A percentile compares a stretch with the other conserved stretches of the same genome.
Conservation (phyloP, 441 rosid genomes). For the Melastoma candidum region DNA sequence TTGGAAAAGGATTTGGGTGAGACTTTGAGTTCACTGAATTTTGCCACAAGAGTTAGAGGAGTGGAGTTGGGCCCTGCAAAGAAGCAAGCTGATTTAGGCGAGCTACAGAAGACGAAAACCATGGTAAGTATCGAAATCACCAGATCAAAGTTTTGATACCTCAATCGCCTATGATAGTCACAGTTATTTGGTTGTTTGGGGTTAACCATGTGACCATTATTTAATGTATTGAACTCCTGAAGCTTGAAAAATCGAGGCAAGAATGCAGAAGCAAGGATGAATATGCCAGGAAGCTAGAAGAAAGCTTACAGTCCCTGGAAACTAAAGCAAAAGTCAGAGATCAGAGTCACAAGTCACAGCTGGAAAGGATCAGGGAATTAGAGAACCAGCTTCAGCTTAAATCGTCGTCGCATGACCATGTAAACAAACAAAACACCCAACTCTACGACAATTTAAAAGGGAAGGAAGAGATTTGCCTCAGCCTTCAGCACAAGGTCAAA, state of each 20-base stretch:
- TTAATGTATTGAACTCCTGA: background rate
- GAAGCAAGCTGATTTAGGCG: conserved; percentile 66
- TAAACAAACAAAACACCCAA: conserved; percentile 54
- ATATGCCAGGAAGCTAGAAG: conserved; percentile 58
- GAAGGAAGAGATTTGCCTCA: conserved; percentile 54
- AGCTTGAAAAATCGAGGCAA: conserved; percentile 82
- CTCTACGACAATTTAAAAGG: conserved; percentile 61
- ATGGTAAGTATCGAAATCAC: conserved; percentile 32
- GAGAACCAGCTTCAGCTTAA: conserved; percentile 58
- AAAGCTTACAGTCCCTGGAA: conserved; percentile 42
- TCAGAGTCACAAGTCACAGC: conserved; percentile 41
- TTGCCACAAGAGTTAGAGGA: conserved; percentile 83
- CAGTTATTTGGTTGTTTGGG: background rate
- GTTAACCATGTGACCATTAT: background rate
- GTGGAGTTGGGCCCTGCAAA: conserved; percentile 68
- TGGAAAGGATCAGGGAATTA: conserved; percentile 67
- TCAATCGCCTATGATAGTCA: background rate
- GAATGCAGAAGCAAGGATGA: conserved; percentile 73
- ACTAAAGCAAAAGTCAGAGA: conserved; percentile 53
- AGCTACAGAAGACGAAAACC: conserved; percentile 66
- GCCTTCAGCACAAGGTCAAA: conserved; percentile 70
- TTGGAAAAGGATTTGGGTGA: conserved; percentile 68
- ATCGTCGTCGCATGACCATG: conserved; percentile 32
- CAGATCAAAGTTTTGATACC: conserved; percentile 8
- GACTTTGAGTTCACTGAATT: conserved; percentile 74